Evolutionary conservation across 2,329 filamentous ascomycete species (phyloP).

Genomic region (Neonectria ditissima): DNA sequence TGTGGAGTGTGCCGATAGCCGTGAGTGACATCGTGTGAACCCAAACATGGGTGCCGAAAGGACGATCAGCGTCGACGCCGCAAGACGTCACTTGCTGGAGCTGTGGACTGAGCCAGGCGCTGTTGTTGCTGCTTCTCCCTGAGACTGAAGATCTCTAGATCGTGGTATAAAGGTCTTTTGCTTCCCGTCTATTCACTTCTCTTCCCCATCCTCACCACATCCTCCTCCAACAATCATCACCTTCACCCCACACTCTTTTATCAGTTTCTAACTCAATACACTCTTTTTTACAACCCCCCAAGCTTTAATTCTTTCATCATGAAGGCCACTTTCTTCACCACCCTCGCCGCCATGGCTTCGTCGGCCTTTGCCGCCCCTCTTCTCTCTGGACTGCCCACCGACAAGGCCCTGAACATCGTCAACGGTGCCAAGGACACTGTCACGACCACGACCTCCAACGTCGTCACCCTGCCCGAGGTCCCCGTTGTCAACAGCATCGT

Average conservation of each 20-base stretch:
- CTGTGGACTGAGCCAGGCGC: neutral
- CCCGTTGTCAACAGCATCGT: neutral
- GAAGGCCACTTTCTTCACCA: slow-evolving; percentile 7
- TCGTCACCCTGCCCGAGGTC: too few relatives aligned
- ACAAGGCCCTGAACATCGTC: neutral
- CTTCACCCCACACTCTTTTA: neutral
- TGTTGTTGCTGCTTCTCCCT: neutral
- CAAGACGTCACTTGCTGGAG: neutral
- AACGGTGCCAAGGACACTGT: neutral
- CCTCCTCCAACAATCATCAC: neutral
- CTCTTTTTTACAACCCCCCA: neutral
- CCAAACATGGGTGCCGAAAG: neutral
- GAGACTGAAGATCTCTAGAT: neutral
- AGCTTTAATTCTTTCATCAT: neutral
- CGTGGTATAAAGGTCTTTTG: neutral
- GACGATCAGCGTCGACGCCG: neutral
- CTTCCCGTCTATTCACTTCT: neutral
- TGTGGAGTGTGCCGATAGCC: neutral
- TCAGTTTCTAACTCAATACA: neutral
- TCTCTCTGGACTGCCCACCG: too few relatives aligned
- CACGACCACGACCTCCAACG: too few relatives aligned
- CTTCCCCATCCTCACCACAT: neutral
- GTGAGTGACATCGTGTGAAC: neutral
- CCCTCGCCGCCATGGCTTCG: neutral
- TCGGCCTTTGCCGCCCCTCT: slow-evolving; percentile 4